Conservation (phyloP, 768 basidiomycete species). For the Mycena kentingensis region DNA sequence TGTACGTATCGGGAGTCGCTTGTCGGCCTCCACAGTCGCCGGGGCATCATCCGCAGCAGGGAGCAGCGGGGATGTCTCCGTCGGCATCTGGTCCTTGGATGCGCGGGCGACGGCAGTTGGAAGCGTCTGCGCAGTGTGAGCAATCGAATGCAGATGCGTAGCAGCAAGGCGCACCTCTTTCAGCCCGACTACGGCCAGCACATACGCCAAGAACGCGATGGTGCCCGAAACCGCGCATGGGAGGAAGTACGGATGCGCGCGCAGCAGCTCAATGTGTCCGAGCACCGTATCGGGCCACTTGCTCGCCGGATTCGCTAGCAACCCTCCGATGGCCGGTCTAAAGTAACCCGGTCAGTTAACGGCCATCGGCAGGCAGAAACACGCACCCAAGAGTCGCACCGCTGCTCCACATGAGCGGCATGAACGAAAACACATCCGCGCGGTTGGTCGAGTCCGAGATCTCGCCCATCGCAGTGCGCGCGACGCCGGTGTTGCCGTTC, state of each 20-base stretch:
- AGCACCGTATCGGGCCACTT: slow-evolving; percentile 14
- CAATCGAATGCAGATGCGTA: neutral
- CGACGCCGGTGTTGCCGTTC: slow-evolving; percentile 40
- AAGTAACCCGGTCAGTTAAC: neutral
- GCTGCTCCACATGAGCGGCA: slow-evolving; percentile 10
- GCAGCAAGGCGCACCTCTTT: neutral
- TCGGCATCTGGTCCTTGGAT: neutral
- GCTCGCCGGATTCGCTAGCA: slow-evolving; percentile 6
- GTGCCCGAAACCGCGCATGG: slow-evolving; percentile 6
- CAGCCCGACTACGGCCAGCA: slow-evolving; percentile 4
- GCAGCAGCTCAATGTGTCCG: slow-evolving; percentile 10
- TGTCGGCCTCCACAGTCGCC: neutral
- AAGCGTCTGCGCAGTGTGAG: neutral
- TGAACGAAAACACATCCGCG: slow-evolving; percentile 9
- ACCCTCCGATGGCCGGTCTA: slow-evolving; percentile 18
- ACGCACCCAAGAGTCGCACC: slow-evolving; percentile 7
- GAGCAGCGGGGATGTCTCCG: slow-evolving; percentile 13
- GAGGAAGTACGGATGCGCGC: slow-evolving; percentile 12
- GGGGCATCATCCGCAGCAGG: neutral
- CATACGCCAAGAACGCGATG: slow-evolving; percentile 8
- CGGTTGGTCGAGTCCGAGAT: slow-evolving; percentile 4
- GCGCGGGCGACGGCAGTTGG: slow-evolving; percentile 1
- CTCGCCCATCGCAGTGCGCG: neutral
- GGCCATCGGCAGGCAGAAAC: neutral
- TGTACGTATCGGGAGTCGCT: slow-evolving; percentile 4